Evolutionary conservation across 768 basidiomycete species (phyloP).

Genomic region (Phlebiopsis flavidoalba): DNA sequence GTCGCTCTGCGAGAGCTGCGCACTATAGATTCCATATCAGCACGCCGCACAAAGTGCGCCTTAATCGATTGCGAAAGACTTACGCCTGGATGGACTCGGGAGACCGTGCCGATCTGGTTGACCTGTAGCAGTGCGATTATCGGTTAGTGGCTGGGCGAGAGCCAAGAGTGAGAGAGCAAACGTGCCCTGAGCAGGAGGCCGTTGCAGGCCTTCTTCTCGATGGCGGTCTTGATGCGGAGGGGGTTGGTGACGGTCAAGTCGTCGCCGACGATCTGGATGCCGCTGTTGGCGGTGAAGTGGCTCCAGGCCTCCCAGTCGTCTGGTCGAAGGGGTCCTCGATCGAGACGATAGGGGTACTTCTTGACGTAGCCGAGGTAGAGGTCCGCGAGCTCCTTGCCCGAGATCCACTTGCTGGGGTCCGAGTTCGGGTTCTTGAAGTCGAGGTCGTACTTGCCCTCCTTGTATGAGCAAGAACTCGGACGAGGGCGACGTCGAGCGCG

Average conservation of each 20-base stretch:
- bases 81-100: slow-evolving; percentile 98
- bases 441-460: slow-evolving; percentile 98
- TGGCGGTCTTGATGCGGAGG: slow-evolving; percentile 93
- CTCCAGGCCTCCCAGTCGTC: slow-evolving; percentile 98
- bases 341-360: slow-evolving; percentile 94
- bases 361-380: slow-evolving; percentile 82
- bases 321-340: slow-evolving; percentile 99
- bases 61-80: slow-evolving; percentile 34
- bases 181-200: slow-evolving; percentile 84
- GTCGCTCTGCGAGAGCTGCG: slow-evolving; percentile 92
- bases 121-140: slow-evolving; percentile 34
- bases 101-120: slow-evolving; percentile 99
- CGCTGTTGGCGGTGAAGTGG: slow-evolving; percentile 75
- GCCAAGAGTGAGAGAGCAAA: slow-evolving; percentile 24
- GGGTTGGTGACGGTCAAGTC: slow-evolving; percentile 99
- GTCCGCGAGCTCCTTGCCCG: slow-evolving; percentile 88
- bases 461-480: slow-evolving; percentile 99
- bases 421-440: slow-evolving; percentile 99
- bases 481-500: slow-evolving; percentile 95
- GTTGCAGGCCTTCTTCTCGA: slow-evolving; percentile 99
- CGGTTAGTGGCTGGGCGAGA: slow-evolving; percentile 14
- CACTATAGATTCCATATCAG: slow-evolving; percentile 41
- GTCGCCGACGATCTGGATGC: slow-evolving; percentile 91
- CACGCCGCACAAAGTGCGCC: background rate
- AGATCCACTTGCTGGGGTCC: slow-evolving; percentile 93